Percentiles rank a stretch among this genome's conserved stretches.
Conservation (phyloP, 2,329 filamentous ascomycete species). For the Talaromyces sp. region DNA sequence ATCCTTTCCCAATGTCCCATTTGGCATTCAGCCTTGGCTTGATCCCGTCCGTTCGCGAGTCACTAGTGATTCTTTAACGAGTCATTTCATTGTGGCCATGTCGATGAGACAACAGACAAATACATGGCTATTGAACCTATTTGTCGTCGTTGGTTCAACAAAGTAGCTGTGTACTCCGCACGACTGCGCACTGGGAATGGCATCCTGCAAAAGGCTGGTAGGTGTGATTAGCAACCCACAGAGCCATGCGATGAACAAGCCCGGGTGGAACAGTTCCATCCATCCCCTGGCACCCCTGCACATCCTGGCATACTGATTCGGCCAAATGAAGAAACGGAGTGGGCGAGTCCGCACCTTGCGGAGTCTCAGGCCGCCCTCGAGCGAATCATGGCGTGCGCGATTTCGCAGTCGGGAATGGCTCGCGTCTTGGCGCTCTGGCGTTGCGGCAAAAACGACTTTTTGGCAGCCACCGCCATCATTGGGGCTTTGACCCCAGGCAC, state of each 20-base stretch:
- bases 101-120: background rate
- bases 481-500: background rate
- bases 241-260: background rate
- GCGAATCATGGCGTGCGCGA: background rate
- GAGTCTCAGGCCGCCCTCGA: background rate
- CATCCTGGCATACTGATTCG: background rate
- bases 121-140: too few relatives aligned
- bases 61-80: background rate
- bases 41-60: background rate
- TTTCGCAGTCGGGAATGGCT: background rate
- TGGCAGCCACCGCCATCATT: conserved; percentile 1
- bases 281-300: background rate
- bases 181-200: background rate
- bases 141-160: background rate
- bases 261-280: background rate
- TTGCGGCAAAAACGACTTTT: background rate
- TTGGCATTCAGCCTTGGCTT: background rate
- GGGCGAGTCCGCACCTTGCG: background rate
- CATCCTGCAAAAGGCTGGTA: background rate
- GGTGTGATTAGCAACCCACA: background rate
- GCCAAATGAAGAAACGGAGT: background rate
- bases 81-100: background rate
- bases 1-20: background rate
- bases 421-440: background rate
- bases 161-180: background rate